Evolutionary conservation across 148 eudicot species (phyloP), one percentile per base, ranked within the genome.

Genomic region (Cornus florida): DNA sequence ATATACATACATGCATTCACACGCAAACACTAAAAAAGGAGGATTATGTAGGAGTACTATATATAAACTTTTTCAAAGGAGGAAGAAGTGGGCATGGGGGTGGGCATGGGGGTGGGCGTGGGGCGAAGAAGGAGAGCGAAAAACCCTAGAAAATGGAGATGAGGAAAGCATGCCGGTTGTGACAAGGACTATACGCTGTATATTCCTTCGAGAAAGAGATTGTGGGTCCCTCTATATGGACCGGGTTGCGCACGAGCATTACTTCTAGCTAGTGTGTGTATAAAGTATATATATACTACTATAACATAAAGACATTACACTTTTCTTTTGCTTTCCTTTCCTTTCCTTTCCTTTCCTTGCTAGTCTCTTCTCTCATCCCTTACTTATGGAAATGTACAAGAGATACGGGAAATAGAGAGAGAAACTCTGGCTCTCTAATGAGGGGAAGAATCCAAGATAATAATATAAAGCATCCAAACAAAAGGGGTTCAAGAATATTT

Each of bases 171-270:
- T 85, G 85, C 83, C 35, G 67, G 67, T 70, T 19, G n/a, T 81
- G 89, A 86, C 83, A 84, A 84, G 39, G 87, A 86, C 89, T 24
- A 81, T 71, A 79, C 87, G 69, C 78, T 84, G 83, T 80, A 84
- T 84, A 86, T 84, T 82, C 89, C 87, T 86, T 86, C 85, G 85
- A 86, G 83, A 86, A 82, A 86, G 85, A 78, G 80, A 78, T 35
- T 53, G 74, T n/a, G 79, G 89, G 77, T 38, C 83, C 84, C 71
- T 22, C 28, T 17, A 60, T 31, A 48, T n/a, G 17, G 33, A 74
- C 24, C 22, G 41, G 75, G 62, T 8, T 75, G 77, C 67, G 83
- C 85, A 83, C 85, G 77, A 70, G 85, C 83, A 75, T 82, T 72
- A 75, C 16, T 43, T 2, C 4, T 6, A 43, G 48, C 10, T 43